Percentiles rank a stretch among this genome's conserved stretches.
phyloP scores from a whole-genome alignment of 345 rosid species.

The Populus pruinosa region DNA sequence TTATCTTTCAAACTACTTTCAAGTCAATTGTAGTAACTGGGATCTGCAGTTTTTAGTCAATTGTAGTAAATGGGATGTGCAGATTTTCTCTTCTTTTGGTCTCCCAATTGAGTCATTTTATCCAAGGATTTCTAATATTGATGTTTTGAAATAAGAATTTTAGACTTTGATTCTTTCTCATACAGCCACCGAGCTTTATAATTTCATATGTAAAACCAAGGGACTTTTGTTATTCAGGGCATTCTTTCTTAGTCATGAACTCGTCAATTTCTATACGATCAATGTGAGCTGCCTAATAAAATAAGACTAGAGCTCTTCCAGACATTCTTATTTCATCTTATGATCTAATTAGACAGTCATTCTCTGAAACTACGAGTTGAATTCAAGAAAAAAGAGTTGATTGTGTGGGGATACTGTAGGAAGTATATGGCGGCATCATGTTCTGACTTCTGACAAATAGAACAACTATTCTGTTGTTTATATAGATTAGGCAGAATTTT shows the following conservation, averaged over 20 bases:
- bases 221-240: background rate
- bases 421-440: background rate
- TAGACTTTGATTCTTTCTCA: background rate
- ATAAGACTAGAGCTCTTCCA: background rate
- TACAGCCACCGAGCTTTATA: background rate
- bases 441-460: no score
- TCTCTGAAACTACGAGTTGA: background rate
- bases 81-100: background rate
- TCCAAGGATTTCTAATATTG: background rate
- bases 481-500: no score
- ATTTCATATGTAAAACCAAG: background rate
- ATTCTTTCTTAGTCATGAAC: background rate
- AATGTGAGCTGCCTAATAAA: background rate
- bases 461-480: no score
- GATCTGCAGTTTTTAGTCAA: background rate
- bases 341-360: background rate
- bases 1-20: constrained; percentile 14
- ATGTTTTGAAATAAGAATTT: no score
- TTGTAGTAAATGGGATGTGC: background rate
- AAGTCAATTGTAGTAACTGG: background rate
- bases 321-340: background rate
- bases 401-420: background rate
- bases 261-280: background rate
- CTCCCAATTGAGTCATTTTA: background rate
- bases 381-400: background rate